Evolutionary conservation across 768 basidiomycete species (phyloP), one percentile per base, ranked within the genome.

Genomic region (Auriscalpium microsporum): DNA sequence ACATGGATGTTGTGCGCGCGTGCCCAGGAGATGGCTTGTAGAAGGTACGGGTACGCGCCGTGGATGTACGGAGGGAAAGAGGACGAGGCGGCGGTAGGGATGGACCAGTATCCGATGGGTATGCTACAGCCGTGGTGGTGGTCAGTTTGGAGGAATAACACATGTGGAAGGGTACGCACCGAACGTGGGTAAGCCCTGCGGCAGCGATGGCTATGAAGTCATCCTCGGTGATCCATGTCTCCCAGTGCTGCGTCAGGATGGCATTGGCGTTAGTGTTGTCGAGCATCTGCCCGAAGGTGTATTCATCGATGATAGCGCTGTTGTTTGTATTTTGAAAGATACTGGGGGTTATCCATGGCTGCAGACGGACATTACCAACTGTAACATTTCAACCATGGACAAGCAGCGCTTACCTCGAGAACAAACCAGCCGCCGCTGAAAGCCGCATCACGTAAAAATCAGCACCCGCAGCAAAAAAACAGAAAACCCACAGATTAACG

Each of bases 311-410:
- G 35, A 86, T 75, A 40, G 69, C 69, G 36, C 71, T 67, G 58
- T 84, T 81, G 40, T 75, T 75, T 37, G 81, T 86, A 63, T 72
- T 77, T 57, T 82, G 74, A 57, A 88, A 89, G 10, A 88, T 72
- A 62, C 83, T 85, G 1, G 87, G 87, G 2, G 84, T 87, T 54
- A 89, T 88, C 87, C 87, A 88, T 35, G 86, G 85, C 82, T 87
- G 56, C 11, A 53, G 42, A 42, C 16, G 36, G 34, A 45, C 45
- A 51, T 42, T 49, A 38, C 36, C 34, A 47, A 48, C 21, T 10
- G 33, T 19, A 36, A 35, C 4, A 45, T n/a, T 23, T 19, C 9
- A 21, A 23, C 13, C 33, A 21, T 10, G 44, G 11, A 36, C 33
- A 50, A 17, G 11, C 13, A 16, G 49, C 10, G 47, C 69, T 45